These are phyloP conservation scores for Fusarium irregulare DNA, from an alignment of 2,329 filamentous ascomycete species.

Conservation along the genomic window DNA sequence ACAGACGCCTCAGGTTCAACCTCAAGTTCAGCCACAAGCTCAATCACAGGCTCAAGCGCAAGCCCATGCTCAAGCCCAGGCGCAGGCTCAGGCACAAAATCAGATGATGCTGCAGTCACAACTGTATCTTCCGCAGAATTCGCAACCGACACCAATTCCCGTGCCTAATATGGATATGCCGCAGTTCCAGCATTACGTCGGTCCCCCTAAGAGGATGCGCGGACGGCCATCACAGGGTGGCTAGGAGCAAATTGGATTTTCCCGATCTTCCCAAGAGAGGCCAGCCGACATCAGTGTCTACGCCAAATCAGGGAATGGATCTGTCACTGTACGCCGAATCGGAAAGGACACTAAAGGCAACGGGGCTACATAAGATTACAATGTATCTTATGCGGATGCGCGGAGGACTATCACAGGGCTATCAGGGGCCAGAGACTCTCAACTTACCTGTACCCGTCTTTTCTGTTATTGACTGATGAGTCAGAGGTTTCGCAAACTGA, in stretches of 20 bases:
- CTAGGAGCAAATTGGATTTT: not conserved
- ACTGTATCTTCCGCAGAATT: conserved; percentile 45
- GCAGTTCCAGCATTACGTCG: conserved; percentile 47
- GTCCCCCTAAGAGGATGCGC: conserved; percentile 48
- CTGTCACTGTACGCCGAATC: too few species aligned
- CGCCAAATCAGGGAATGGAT: not conserved
- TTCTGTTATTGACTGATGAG: not conserved
- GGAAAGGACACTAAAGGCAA: too few species aligned
- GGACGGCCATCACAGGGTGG: conserved; percentile 41
- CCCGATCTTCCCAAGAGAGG: not conserved
- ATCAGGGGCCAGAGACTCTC: not conserved
- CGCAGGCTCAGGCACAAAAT: conserved; percentile 40
- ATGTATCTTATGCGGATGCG: conserved; percentile 47
- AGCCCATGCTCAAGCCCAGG: conserved; percentile 45
- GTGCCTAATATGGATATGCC: conserved; percentile 46
- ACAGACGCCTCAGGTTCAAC: conserved; percentile 40
- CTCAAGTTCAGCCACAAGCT: not conserved
- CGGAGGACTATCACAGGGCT: conserved; percentile 39
- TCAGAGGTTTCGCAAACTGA: not conserved
- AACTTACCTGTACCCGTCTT: not conserved
- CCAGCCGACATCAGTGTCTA: not conserved
- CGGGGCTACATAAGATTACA: too few species aligned
- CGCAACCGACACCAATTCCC: conserved; percentile 43
- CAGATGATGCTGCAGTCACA: conserved; percentile 47
- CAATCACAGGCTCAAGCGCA: conserved; percentile 40